These are phyloP conservation scores for Neonectria neomacrospora DNA, from an alignment of 2,329 filamentous ascomycete species.

Conservation along the genomic window DNA sequence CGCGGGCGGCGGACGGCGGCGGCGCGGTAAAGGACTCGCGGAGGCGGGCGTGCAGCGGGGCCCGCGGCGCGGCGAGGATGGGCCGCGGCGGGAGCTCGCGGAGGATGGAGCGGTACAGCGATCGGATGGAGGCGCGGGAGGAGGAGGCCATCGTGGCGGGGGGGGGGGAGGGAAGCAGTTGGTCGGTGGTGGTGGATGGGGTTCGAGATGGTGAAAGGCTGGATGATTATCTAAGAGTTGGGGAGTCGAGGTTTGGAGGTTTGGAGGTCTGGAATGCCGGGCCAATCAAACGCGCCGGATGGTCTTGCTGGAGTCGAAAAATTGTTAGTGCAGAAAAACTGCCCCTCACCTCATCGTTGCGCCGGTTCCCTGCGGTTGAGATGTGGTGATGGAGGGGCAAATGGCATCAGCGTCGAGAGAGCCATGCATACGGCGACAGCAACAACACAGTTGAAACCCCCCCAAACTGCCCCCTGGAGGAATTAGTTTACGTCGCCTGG, in stretches of 20 bases:
- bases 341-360: constrained; percentile 25
- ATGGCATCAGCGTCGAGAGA: constrained; percentile 1
- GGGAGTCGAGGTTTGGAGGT: not conserved
- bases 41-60: constrained; percentile 56
- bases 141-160: constrained; percentile 48
- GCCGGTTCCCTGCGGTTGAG: constrained; percentile 8
- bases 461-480: not conserved
- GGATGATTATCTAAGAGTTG: not conserved
- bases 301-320: constrained; percentile 8
- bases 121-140: constrained; percentile 67
- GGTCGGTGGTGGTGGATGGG: no score
- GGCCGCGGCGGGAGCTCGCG: constrained; percentile 85
- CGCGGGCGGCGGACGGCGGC: constrained; percentile 66
- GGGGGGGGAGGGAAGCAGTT: not conserved
- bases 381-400: constrained; percentile 25
- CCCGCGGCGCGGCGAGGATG: constrained; percentile 65
- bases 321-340: constrained; percentile 22
- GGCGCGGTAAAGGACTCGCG: constrained; percentile 44
- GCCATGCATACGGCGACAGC: not conserved
- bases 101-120: constrained; percentile 87
- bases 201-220: no score
- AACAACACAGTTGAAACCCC: no score
- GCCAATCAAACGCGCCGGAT: constrained; percentile 18
- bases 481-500: constrained; percentile 5
- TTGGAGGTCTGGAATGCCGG: constrained; percentile 1